Evolutionary conservation across 495 filamentous ascomycete genomes (phyloP).

Genomic region (Rhypophila decipiens): DNA sequence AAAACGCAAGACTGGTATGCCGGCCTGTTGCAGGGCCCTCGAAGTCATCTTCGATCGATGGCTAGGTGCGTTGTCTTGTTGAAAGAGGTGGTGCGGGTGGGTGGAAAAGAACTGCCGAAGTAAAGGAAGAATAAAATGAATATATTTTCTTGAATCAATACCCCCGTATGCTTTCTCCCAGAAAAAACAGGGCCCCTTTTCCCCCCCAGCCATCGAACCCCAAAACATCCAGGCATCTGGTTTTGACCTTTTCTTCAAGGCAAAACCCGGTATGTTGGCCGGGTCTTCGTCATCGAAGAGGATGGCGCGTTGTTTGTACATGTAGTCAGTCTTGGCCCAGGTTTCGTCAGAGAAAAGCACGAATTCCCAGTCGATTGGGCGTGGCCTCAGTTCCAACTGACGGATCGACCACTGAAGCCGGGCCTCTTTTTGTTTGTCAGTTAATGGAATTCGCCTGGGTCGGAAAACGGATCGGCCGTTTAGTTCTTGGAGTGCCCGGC

Average conservation of each 20-base stretch:
- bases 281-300: background rate
- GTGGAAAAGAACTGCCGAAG: too few species aligned
- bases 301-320: background rate
- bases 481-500: background rate
- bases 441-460: background rate
- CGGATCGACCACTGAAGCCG: background rate
- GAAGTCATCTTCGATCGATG: background rate
- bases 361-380: background rate
- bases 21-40: background rate
- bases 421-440: background rate
- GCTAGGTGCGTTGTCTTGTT: background rate
- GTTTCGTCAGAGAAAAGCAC: background rate
- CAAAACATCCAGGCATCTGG: background rate
- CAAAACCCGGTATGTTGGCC: background rate
- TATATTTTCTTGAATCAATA: background rate
- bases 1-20: background rate
- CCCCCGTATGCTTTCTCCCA: background rate
- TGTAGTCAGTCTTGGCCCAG: background rate
- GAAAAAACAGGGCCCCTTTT: background rate
- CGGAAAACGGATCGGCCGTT: background rate
- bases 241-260: background rate
- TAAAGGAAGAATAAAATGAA: background rate
- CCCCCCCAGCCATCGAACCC: background rate
- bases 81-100: background rate
- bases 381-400: background rate